Conservation (phyloP, 2,329 filamentous ascomycete genomes). For the Talaromyces sp. region DNA sequence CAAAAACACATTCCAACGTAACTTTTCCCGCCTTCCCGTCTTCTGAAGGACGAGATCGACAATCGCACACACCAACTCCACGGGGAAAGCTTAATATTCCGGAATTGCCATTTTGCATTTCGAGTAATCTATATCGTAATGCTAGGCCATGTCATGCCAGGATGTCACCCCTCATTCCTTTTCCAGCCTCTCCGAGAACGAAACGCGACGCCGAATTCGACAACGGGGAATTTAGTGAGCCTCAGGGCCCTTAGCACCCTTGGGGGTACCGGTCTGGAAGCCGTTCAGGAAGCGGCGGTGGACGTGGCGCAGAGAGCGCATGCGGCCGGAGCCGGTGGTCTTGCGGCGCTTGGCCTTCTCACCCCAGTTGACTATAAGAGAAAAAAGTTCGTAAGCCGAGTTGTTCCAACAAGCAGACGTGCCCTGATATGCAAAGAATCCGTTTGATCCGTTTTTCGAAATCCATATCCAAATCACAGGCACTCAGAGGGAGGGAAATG, state of each 20-base stretch:
- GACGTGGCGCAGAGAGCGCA: constrained; percentile 91
- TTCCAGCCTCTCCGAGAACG: constrained; percentile 42
- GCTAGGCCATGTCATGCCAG: constrained; percentile 43
- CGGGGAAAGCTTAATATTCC: constrained; percentile 37
- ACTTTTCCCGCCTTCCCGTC: constrained; percentile 31
- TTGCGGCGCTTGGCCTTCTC: constrained; percentile 99
- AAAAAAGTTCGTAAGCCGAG: constrained; percentile 33
- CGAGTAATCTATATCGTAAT: constrained; percentile 38
- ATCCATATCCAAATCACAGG: constrained; percentile 12
- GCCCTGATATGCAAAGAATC: background rate
- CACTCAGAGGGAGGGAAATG: constrained; percentile 23
- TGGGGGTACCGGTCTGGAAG: constrained; percentile 88
- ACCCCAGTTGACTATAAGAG: constrained; percentile 87
- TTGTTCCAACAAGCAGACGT: constrained; percentile 8
- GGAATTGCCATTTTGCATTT: constrained; percentile 37
- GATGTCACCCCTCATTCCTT: constrained; percentile 32
- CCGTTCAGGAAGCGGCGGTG: constrained; percentile 95
- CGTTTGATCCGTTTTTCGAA: background rate
- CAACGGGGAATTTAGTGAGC: constrained; percentile 44
- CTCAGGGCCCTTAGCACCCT: constrained; percentile 72
- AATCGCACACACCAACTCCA: constrained; percentile 40
- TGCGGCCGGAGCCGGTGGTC: constrained; percentile 96
- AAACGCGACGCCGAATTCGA: constrained; percentile 39
- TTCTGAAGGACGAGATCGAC: constrained; percentile 34
- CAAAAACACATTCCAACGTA: constrained; percentile 29